These are phyloP conservation scores for Auriscalpium vulgare DNA, from an alignment of 768 basidiomycete genomes.

Conservation along the genomic window DNA sequence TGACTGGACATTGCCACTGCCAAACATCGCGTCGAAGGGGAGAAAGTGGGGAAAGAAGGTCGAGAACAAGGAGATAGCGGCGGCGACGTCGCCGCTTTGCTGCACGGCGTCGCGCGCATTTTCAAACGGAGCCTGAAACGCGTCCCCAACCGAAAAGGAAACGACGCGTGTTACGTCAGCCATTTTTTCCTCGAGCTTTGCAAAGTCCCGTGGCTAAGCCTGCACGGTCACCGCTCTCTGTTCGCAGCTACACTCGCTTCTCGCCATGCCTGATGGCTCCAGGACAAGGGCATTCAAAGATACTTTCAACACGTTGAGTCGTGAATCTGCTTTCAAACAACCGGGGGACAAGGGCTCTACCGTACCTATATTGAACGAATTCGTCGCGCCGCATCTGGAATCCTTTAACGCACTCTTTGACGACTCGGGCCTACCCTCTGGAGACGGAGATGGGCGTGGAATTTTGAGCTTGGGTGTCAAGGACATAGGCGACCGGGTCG, in stretches of 20 bases:
- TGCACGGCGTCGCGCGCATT: neutral
- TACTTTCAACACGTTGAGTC: constrained; percentile 75
- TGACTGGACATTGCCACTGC: constrained; percentile 40
- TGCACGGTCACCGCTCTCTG: neutral
- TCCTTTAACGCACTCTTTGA: constrained; percentile 97
- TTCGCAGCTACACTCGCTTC: neutral
- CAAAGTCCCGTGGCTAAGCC: neutral
- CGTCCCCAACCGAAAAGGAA: neutral
- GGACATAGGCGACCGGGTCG: constrained; percentile 87
- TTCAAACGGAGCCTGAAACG: constrained; percentile 3
- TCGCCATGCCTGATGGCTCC: constrained; percentile 42
- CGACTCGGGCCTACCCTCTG: constrained; percentile 71
- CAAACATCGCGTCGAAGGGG: constrained; percentile 46
- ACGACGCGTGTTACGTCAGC: neutral
- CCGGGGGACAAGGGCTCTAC: constrained; percentile 64
- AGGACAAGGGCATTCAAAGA: constrained; percentile 28
- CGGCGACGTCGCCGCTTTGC: too few relatives aligned
- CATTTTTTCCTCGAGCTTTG: neutral
- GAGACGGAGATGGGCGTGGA: constrained; percentile 73
- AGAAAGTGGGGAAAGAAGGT: constrained; percentile 1
- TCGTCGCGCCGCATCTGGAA: constrained; percentile 89
- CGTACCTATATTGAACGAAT: constrained; percentile 81
- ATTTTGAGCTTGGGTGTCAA: constrained; percentile 69
- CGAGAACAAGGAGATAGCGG: neutral
- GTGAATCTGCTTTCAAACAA: constrained; percentile 71